Evolutionary conservation across 768 basidiomycete species (phyloP).

Genomic region (Lepiota brunneoincarnata): DNA sequence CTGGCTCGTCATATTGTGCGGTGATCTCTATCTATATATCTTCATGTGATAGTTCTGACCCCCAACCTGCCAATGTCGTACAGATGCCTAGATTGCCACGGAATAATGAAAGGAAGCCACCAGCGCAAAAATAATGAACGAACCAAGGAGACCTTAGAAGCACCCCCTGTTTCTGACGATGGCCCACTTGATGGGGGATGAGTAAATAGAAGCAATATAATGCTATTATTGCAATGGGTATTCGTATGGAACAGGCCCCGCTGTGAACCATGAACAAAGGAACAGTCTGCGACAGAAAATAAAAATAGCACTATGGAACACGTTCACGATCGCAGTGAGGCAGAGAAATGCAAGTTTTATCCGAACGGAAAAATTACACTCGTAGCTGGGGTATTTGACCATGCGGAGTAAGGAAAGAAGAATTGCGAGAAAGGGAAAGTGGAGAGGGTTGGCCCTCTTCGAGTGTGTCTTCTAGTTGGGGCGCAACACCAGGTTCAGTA

Average conservation of each 20-base stretch:
- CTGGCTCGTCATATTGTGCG: slow-evolving; percentile 83
- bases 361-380: slow-evolving; percentile 25
- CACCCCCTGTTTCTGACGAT: too few species aligned
- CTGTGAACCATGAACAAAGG: neutral
- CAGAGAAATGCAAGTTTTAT: slow-evolving; percentile 1
- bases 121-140: too few species aligned
- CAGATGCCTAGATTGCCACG: slow-evolving; percentile 24
- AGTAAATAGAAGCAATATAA: neutral
- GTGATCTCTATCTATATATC: slow-evolving; percentile 1
- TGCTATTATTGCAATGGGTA: neutral
- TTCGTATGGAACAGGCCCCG: neutral
- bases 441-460: slow-evolving; percentile 37
- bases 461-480: slow-evolving; percentile 29
- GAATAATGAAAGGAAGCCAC: neutral
- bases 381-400: slow-evolving; percentile 38
- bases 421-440: slow-evolving; percentile 22
- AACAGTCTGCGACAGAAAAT: neutral
- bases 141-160: too few species aligned
- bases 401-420: slow-evolving; percentile 31
- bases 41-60: neutral
- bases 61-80: neutral
- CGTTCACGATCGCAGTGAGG: slow-evolving; percentile 10
- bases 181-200: neutral
- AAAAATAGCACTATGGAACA: slow-evolving; percentile 4
- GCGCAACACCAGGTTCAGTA: slow-evolving; percentile 47